These are phyloP conservation scores for Phytophthora tentaculata DNA, from an alignment of 352 stramenopile genomes.

Conservation along the genomic window DNA sequence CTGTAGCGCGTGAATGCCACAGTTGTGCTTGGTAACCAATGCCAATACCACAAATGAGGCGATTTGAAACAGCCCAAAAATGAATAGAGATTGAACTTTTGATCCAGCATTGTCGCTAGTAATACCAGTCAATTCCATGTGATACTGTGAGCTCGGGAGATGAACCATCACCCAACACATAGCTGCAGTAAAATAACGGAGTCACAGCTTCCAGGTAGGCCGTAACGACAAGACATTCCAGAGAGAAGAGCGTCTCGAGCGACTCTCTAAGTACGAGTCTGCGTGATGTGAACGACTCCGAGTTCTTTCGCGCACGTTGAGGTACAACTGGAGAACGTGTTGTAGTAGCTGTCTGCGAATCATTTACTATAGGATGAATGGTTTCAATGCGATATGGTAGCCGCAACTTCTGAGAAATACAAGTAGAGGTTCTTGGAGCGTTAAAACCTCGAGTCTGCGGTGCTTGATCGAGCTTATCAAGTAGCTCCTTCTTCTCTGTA, in stretches of 20 bases:
- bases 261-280: conserved; percentile 5
- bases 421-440: neutral
- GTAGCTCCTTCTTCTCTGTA: neutral
- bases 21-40: conserved; percentile 16
- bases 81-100: conserved; percentile 14
- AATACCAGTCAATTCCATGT: conserved; percentile 12
- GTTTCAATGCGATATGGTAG: conserved; percentile 6
- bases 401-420: neutral
- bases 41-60: conserved; percentile 27
- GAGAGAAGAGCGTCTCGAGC: conserved; percentile 25
- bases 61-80: conserved; percentile 30
- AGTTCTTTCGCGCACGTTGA: neutral
- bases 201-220: conserved; percentile 44
- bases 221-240: conserved; percentile 38
- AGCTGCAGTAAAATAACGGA: conserved; percentile 32
- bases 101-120: neutral
- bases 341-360: neutral
- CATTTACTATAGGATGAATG: neutral
- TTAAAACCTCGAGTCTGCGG: neutral
- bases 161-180: conserved; percentile 21
- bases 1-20: conserved; percentile 21
- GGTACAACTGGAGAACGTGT: neutral
- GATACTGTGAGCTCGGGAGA: conserved; percentile 26
- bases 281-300: neutral
- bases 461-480: conserved; percentile 13